Conservation (phyloP, 192 early-diverging fungal genomes). For the Coemansia sp. region DNA sequence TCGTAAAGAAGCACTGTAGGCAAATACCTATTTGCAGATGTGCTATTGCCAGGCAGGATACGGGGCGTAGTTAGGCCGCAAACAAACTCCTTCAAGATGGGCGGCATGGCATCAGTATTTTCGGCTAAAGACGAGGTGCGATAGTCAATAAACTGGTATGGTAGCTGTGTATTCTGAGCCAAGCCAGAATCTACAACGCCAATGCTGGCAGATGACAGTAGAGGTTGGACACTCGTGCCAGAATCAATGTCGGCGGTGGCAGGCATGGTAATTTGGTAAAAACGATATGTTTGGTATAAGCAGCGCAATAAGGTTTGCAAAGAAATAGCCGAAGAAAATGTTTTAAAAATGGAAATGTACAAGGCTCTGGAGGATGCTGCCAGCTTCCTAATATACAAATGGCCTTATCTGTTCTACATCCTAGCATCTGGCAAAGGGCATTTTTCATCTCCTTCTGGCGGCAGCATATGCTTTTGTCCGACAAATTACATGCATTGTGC, state of each 20-base stretch:
- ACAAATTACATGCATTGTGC: background rate
- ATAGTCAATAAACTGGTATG: constrained; percentile 35
- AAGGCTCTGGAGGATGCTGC: background rate
- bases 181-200: background rate
- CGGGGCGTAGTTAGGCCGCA: constrained; percentile 19
- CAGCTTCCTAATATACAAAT: background rate
- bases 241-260: background rate
- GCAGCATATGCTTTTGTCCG: background rate
- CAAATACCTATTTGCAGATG: constrained; percentile 16
- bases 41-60: constrained; percentile 18
- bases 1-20: constrained; percentile 88
- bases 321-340: background rate
- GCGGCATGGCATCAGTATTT: constrained; percentile 10
- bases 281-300: background rate
- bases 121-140: constrained; percentile 11
- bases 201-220: background rate
- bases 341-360: background rate
- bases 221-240: background rate
- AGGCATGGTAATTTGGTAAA: constrained; percentile 2
- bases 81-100: constrained; percentile 30
- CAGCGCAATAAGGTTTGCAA: background rate
- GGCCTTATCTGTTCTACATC: background rate
- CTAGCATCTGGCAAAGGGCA: background rate
- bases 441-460: background rate
- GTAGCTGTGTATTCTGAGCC: background rate